Percentiles rank a stretch among this genome's conserved stretches.
These are phyloP conservation scores for Lichtheimia hyalospora DNA, from an alignment of 371 early-diverging fungal genomes.

Conservation along the genomic window DNA sequence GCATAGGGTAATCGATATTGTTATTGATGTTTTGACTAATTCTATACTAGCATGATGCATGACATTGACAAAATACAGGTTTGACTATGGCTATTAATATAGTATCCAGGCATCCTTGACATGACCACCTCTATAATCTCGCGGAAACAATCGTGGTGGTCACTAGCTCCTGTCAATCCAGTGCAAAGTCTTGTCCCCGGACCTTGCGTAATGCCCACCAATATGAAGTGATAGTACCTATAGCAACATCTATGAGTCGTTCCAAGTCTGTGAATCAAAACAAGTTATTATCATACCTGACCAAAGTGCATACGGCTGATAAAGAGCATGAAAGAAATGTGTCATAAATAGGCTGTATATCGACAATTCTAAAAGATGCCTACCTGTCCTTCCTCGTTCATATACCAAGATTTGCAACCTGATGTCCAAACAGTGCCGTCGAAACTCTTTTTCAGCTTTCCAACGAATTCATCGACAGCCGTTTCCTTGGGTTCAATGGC, in stretches of 20 bases:
- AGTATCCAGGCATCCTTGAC: too few relatives aligned
- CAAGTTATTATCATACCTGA: not conserved
- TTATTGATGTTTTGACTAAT: too few relatives aligned
- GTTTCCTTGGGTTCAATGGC: constrained; percentile 23
- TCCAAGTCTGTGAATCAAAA: too few relatives aligned
- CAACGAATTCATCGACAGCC: constrained; percentile 20
- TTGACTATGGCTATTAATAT: too few relatives aligned
- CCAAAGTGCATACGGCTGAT: constrained; percentile 20
- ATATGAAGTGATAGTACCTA: constrained; percentile 12
- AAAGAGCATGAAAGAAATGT: not conserved
- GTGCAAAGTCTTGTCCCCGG: too few relatives aligned
- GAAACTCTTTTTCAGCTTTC: constrained; percentile 14
- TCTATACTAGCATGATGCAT: too few relatives aligned
- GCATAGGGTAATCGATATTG: too few relatives aligned
- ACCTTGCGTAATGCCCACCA: constrained; percentile 12
- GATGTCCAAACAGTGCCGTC: constrained; percentile 25
- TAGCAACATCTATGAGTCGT: too few relatives aligned
- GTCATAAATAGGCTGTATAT: not conserved
- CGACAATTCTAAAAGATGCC: not conserved
- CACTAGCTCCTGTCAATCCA: too few relatives aligned
- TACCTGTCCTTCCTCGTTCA: constrained; percentile 24
- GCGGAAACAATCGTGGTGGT: too few relatives aligned
- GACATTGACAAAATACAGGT: too few relatives aligned
- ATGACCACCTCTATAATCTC: too few relatives aligned
- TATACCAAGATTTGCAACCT: constrained; percentile 29